phyloP scores from a whole-genome alignment of 345 rosid genomes.

The Bruguiera parviflora region DNA sequence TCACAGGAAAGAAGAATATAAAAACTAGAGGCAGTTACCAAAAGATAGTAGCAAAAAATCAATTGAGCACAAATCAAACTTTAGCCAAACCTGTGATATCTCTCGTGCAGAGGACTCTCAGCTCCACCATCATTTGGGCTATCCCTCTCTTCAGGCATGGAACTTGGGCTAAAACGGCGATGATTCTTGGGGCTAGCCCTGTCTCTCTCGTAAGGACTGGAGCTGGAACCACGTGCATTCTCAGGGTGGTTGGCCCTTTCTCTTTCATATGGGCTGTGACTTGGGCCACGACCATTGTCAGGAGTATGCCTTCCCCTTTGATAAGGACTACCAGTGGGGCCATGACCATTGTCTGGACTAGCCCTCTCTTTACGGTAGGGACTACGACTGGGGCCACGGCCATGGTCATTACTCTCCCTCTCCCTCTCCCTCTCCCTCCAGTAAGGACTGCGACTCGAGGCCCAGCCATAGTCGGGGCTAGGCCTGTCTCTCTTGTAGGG shows the following conservation, averaged over 20 bases:
- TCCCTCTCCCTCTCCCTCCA: constrained; percentile 42
- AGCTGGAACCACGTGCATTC: constrained; percentile 43
- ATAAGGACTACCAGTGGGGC: constrained; percentile 51
- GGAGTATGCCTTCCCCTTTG: constrained; percentile 32
- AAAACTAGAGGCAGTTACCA: no score
- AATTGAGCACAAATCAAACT: not conserved
- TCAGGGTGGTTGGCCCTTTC: constrained; percentile 34
- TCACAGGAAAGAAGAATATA: not conserved
- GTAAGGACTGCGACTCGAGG: constrained; percentile 39
- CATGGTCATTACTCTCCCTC: constrained; percentile 37
- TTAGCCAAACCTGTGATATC: constrained; percentile 38
- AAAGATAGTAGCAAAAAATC: not conserved
- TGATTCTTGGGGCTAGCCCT: constrained; percentile 43
- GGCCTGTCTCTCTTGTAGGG: constrained; percentile 47
- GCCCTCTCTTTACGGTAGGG: constrained; percentile 55
- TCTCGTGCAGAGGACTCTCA: constrained; percentile 53
- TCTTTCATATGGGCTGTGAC: constrained; percentile 37
- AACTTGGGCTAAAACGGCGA: constrained; percentile 13
- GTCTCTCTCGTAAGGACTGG: constrained; percentile 46
- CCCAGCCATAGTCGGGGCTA: constrained; percentile 58
- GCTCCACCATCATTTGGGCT: constrained; percentile 33
- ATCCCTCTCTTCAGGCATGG: constrained; percentile 13
- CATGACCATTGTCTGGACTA: constrained; percentile 46
- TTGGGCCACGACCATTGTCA: constrained; percentile 25
- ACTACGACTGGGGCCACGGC: constrained; percentile 49